Evolutionary conservation across 805 yeast species (phyloP).

Genomic region (Candida silvicultrix): DNA sequence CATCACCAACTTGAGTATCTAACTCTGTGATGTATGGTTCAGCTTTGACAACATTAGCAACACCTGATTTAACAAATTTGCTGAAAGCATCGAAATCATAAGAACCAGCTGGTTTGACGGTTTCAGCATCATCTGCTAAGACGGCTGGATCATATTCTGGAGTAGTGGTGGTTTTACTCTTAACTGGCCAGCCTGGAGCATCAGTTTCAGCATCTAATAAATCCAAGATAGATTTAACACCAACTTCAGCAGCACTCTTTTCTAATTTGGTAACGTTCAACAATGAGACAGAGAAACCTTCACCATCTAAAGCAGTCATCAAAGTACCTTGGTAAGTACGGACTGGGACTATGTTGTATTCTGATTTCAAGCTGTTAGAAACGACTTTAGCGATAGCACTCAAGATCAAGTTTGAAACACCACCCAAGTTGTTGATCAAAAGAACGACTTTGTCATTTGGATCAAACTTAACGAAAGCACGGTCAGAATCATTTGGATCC

Average conservation of each 20-base stretch:
- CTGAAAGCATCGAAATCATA: neutral
- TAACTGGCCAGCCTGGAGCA: neutral
- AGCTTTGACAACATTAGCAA: slow-evolving; percentile 35
- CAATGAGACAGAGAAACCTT: slow-evolving; percentile 84
- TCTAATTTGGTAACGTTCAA: slow-evolving; percentile 55
- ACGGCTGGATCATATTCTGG: neutral
- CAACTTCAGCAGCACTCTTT: neutral
- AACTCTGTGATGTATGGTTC: slow-evolving; percentile 82
- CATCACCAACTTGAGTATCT: slow-evolving; percentile 92
- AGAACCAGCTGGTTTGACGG: neutral
- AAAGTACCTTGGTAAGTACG: slow-evolving; percentile 71
- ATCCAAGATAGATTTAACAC: neutral
- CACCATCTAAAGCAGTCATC: slow-evolving; percentile 87
- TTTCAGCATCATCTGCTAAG: neutral
- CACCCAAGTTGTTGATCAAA: slow-evolving; percentile 82
- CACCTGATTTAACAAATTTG: neutral
- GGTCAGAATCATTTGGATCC: neutral
- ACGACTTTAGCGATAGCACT: slow-evolving; percentile 64
- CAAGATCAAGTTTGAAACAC: slow-evolving; percentile 76
- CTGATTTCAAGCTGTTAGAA: slow-evolving; percentile 41
- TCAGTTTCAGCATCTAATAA: neutral
- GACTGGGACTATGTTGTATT: slow-evolving; percentile 53
- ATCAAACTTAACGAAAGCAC: neutral
- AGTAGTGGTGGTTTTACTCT: neutral
- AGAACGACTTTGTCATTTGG: slow-evolving; percentile 44